phyloP scores from a whole-genome alignment of 2,329 filamentous ascomycete genomes.

The Hymenoscyphus albidus region DNA sequence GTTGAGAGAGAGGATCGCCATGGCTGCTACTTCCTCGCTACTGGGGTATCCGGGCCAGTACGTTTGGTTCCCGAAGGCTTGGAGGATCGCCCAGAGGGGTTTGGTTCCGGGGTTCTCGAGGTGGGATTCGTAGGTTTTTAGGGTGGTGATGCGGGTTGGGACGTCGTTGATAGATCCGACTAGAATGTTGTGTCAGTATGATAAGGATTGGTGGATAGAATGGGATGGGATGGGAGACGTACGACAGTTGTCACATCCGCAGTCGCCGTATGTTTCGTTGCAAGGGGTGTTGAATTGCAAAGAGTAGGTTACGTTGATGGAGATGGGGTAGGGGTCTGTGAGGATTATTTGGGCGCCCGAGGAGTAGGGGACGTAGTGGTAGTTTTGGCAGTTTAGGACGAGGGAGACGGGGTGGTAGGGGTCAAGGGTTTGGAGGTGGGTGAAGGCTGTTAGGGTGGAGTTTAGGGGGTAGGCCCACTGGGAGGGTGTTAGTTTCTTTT shows the following conservation, averaged over 20 bases:
- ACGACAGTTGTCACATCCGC: constrained; percentile 48
- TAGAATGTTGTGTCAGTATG: too few relatives aligned
- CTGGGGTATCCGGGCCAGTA: constrained; percentile 47
- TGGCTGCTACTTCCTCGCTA: constrained; percentile 41
- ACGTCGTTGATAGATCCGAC: constrained; percentile 29
- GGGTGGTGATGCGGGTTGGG: constrained; percentile 38
- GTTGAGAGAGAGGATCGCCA: constrained; percentile 45
- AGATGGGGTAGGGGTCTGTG: constrained; percentile 47
- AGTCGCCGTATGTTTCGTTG: constrained; percentile 47
- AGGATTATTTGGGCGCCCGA: constrained; percentile 48
- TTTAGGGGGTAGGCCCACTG: constrained; percentile 36
- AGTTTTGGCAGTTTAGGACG: constrained; percentile 49
- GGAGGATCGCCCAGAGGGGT: constrained; percentile 46
- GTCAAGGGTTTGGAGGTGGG: constrained; percentile 42
- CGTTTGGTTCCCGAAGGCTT: constrained; percentile 45
- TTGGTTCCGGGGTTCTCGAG: constrained; percentile 18
- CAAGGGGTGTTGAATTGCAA: constrained; percentile 43
- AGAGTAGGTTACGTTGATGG: constrained; percentile 43
- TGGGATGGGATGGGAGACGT: not conserved
- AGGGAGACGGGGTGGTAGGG: constrained; percentile 49
- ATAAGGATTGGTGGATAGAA: too few relatives aligned
- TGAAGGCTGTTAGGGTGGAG: constrained; percentile 41
- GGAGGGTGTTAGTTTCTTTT: not conserved
- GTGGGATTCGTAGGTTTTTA: constrained; percentile 25
- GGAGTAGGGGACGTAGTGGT: constrained; percentile 45